phyloP scores from a whole-genome alignment of 352 stramenopile genomes.

The Globisporangium megalacanthum region DNA sequence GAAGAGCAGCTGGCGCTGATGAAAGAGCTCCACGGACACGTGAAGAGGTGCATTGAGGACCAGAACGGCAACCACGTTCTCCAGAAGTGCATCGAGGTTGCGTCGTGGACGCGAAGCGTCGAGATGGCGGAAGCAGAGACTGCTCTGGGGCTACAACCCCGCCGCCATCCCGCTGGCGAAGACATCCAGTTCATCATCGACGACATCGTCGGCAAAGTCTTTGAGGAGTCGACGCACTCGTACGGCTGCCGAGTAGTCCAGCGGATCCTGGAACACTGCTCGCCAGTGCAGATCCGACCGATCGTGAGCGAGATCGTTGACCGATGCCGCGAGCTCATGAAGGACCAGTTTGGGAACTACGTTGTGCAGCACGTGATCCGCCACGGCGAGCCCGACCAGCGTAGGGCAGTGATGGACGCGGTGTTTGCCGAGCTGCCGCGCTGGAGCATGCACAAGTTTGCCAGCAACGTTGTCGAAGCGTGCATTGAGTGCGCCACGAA shows the following conservation, averaged over 20 bases:
- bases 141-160: neutral
- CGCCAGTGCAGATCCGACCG: slow-evolving; percentile 85
- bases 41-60: slow-evolving; percentile 94
- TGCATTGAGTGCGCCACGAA: slow-evolving; percentile 87
- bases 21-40: slow-evolving; percentile 67
- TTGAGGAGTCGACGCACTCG: slow-evolving; percentile 92
- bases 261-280: slow-evolving; percentile 95
- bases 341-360: slow-evolving; percentile 99
- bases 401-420: slow-evolving; percentile 74
- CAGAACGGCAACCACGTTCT: slow-evolving; percentile 99
- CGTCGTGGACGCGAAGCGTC: slow-evolving; percentile 47
- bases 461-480: slow-evolving; percentile 95
- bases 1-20: slow-evolving; percentile 77
- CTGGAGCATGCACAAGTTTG: slow-evolving; percentile 95
- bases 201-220: slow-evolving; percentile 91
- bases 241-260: slow-evolving; percentile 98
- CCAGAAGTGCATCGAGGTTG: slow-evolving; percentile 97
- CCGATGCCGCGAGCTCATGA: slow-evolving; percentile 81
- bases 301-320: slow-evolving; percentile 93
- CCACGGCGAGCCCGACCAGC: slow-evolving; percentile 86
- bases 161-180: slow-evolving; percentile 50
- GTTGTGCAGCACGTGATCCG: slow-evolving; percentile 98
- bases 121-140: slow-evolving; percentile 15
- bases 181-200: slow-evolving; percentile 98
- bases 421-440: slow-evolving; percentile 85